Percentiles rank a stretch among this genome's conserved stretches.
Evolutionary conservation across 352 stramenopile species (phyloP).

Genomic region (Globisporangium paddicum): DNA sequence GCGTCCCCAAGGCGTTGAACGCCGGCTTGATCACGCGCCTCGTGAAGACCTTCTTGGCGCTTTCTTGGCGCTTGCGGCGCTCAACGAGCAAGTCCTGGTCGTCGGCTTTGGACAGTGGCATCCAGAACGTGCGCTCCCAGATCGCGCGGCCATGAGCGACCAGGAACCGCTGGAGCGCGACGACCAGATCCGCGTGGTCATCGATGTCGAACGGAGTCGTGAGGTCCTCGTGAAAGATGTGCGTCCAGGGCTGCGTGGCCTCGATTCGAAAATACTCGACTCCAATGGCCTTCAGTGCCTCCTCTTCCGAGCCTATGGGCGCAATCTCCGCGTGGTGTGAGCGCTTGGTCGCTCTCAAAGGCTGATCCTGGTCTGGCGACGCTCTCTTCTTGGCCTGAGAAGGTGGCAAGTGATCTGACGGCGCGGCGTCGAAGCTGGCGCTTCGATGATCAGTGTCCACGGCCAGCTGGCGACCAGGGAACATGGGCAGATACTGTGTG

Average conservation of each 20-base stretch:
- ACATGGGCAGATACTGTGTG: no score
- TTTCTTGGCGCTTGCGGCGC: conserved; percentile 19
- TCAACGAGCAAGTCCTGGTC: not conserved
- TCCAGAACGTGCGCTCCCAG: conserved; percentile 34
- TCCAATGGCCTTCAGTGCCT: conserved; percentile 10
- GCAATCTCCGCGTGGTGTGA: not conserved
- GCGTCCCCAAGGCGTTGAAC: conserved; percentile 19
- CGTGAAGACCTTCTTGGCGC: conserved; percentile 16
- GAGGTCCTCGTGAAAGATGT: conserved; percentile 17
- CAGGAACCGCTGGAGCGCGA: conserved; percentile 20
- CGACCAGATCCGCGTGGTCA: conserved; percentile 7
- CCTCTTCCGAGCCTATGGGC: not conserved
- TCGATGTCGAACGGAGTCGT: conserved; percentile 16
- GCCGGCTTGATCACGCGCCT: conserved; percentile 16
- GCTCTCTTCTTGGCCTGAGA: not conserved
- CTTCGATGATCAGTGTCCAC: no score
- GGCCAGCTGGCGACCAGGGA: no score
- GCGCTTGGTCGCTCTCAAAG: not conserved
- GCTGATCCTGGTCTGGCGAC: not conserved
- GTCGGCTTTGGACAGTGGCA: conserved; percentile 9
- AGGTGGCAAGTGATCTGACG: no score
- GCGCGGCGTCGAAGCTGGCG: not conserved
- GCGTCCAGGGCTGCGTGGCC: conserved; percentile 21
- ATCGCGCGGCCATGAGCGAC: conserved; percentile 18
- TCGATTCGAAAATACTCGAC: conserved; percentile 16